phyloP scores from a whole-genome alignment of 2,329 filamentous ascomycete genomes.

The Colletotrichum theobromicola region DNA sequence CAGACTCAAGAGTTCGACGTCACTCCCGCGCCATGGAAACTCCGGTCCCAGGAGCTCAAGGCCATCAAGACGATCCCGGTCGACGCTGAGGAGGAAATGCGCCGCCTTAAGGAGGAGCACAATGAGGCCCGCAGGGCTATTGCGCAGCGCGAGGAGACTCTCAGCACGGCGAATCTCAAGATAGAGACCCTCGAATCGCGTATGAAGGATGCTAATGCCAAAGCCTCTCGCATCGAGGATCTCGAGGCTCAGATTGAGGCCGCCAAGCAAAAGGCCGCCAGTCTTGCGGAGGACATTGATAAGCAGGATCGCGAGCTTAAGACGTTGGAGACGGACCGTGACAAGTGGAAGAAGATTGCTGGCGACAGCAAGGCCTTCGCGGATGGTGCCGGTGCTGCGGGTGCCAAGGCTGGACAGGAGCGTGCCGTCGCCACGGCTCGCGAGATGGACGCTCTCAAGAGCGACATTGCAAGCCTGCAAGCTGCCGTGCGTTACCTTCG shows the following conservation, averaged over 20 bases:
- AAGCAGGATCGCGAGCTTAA: slow-evolving; percentile 72
- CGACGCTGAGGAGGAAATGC: slow-evolving; percentile 85
- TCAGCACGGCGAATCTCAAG: slow-evolving; percentile 88
- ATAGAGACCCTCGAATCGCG: slow-evolving; percentile 91
- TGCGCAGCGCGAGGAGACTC: slow-evolving; percentile 77
- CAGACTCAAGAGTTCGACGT: slow-evolving; percentile 82
- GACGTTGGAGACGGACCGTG: slow-evolving; percentile 67
- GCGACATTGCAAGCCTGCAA: slow-evolving; percentile 69
- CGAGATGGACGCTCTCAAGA: slow-evolving; percentile 75
- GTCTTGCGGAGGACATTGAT: slow-evolving; percentile 68
- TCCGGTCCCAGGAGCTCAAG: slow-evolving; percentile 81
- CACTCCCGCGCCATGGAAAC: slow-evolving; percentile 78
- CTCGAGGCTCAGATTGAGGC: slow-evolving; percentile 66
- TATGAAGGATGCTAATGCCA: slow-evolving; percentile 83
- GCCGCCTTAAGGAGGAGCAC: slow-evolving; percentile 79
- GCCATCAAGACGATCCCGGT: slow-evolving; percentile 81
- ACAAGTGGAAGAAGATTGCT: slow-evolving; percentile 75
- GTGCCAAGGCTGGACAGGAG: slow-evolving; percentile 65
- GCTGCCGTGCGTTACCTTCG: slow-evolving; percentile 71
- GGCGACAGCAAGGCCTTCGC: slow-evolving; percentile 63
- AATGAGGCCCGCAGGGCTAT: slow-evolving; percentile 76
- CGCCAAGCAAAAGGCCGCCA: slow-evolving; percentile 53
- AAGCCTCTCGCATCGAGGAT: slow-evolving; percentile 71
- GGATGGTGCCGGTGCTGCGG: slow-evolving; percentile 52
- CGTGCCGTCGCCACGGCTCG: slow-evolving; percentile 72